A percentile compares a stretch with the other conserved stretches of the same genome.
Evolutionary conservation across 1,139 yeast genomes (phyloP).

Genomic region (Zhuliangozyma blackwelliae): DNA sequence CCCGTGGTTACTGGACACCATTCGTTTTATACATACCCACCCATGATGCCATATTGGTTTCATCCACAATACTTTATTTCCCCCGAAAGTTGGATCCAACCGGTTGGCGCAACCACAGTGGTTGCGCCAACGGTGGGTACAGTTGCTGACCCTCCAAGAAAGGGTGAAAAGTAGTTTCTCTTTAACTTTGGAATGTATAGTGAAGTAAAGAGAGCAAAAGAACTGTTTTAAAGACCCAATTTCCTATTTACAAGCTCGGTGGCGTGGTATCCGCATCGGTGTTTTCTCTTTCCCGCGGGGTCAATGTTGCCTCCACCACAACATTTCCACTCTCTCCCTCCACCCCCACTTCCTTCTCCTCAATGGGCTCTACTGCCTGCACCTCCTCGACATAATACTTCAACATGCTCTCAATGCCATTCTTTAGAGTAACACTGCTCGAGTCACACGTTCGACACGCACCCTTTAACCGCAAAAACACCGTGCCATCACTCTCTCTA

Average conservation of each 20-base stretch:
- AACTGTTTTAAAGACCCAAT: too few species aligned
- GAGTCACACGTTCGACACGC: conserved; percentile 81
- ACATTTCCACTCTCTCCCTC: conserved; percentile 24
- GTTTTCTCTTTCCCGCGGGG: conserved; percentile 28
- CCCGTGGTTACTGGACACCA: background rate
- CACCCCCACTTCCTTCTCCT: conserved; percentile 21
- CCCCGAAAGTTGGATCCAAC: too few species aligned
- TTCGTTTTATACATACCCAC: conserved; percentile 9
- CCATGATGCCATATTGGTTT: conserved; percentile 11
- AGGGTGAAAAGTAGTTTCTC: too few species aligned
- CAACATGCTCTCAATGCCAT: conserved; percentile 79
- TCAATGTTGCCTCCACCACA: conserved; percentile 23
- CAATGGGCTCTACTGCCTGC: conserved; percentile 59
- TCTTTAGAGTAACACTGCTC: conserved; percentile 68
- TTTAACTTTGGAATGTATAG: too few species aligned
- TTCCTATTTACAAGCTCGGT: conserved; percentile 34
- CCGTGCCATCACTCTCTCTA: conserved; percentile 61
- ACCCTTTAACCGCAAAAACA: conserved; percentile 62
- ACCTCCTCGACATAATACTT: conserved; percentile 80
- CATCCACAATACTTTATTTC: conserved; percentile 8
- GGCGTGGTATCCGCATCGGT: conserved; percentile 21
- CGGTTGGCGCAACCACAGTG: too few species aligned
- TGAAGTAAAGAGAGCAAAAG: too few species aligned
- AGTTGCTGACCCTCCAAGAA: too few species aligned
- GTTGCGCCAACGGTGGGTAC: too few species aligned